phyloP scores from a whole-genome alignment of 2,329 filamentous ascomycete genomes.

The Paracorniculantispora psalliotae region DNA sequence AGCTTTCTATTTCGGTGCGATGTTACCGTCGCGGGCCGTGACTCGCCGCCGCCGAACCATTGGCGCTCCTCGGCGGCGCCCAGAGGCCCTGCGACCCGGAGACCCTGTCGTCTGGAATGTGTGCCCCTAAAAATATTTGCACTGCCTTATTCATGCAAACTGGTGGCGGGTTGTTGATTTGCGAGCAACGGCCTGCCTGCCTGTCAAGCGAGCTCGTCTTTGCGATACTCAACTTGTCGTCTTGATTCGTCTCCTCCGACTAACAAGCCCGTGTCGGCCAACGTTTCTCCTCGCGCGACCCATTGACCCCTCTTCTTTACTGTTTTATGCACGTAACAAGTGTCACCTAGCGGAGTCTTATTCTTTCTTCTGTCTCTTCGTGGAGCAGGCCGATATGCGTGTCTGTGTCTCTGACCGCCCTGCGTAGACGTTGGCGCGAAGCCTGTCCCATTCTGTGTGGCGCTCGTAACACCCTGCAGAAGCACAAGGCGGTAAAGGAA shows the following conservation, averaged over 20 bases:
- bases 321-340: constrained; percentile 1
- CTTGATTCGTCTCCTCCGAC: background rate
- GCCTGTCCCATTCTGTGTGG: background rate
- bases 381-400: background rate
- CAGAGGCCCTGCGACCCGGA: background rate
- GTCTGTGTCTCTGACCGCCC: constrained; percentile 6
- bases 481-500: constrained; percentile 11
- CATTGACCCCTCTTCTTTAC: constrained; percentile 5
- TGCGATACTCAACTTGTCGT: background rate
- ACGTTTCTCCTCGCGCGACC: background rate
- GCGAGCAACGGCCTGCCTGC: background rate
- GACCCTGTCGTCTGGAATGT: background rate
- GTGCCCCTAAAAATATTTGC: background rate
- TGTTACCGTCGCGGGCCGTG: background rate
- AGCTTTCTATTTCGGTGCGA: background rate
- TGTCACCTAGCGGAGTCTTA: background rate
- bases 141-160: background rate
- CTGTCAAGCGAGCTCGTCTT: background rate
- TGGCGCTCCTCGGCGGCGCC: background rate
- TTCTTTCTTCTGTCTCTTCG: constrained; percentile 3
- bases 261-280: background rate
- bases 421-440: background rate
- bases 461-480: constrained; percentile 1
- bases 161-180: constrained; percentile 1
- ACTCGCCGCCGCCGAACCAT: background rate